These are phyloP conservation scores for Sordaria brevicollis DNA, from an alignment of 495 filamentous ascomycete genomes.

Conservation along the genomic window DNA sequence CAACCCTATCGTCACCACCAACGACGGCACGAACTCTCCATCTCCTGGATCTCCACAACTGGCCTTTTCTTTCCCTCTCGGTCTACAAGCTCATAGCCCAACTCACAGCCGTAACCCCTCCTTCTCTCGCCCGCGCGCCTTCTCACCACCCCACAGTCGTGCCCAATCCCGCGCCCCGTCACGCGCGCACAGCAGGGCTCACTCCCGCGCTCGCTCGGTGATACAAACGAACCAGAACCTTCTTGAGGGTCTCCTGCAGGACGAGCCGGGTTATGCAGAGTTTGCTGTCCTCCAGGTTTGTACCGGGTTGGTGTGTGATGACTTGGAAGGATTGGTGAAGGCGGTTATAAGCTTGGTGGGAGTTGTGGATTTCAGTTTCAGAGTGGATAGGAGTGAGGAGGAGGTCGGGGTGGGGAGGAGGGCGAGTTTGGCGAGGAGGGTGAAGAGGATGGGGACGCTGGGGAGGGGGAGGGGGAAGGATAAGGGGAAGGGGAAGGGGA, in stretches of 20 bases:
- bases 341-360: slow-evolving; percentile 63
- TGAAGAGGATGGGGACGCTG: slow-evolving; percentile 3
- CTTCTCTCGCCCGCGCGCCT: not conserved
- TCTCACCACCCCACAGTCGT: not conserved
- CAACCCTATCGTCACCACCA: too few relatives aligned
- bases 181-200: not conserved
- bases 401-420: not conserved
- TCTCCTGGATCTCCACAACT: not conserved
- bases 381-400: slow-evolving; percentile 4
- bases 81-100: not conserved
- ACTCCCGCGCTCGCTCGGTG: not conserved
- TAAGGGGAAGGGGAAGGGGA: not conserved
- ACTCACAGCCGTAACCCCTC: not conserved
- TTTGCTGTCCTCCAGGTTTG: slow-evolving; percentile 79
- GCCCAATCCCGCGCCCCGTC: not conserved
- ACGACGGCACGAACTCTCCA: not conserved
- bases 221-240: not conserved
- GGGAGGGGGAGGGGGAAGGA: not conserved
- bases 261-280: slow-evolving; percentile 68
- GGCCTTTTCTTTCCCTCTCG: not conserved
- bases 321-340: slow-evolving; percentile 52
- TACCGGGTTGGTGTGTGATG: slow-evolving; percentile 59
- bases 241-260: slow-evolving; percentile 1
- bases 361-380: slow-evolving; percentile 71
- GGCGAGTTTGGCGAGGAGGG: slow-evolving; percentile 3